Evolutionary conservation across 2,329 filamentous ascomycete species (phyloP).

Genomic region (Rachicladosporium sp.): DNA sequence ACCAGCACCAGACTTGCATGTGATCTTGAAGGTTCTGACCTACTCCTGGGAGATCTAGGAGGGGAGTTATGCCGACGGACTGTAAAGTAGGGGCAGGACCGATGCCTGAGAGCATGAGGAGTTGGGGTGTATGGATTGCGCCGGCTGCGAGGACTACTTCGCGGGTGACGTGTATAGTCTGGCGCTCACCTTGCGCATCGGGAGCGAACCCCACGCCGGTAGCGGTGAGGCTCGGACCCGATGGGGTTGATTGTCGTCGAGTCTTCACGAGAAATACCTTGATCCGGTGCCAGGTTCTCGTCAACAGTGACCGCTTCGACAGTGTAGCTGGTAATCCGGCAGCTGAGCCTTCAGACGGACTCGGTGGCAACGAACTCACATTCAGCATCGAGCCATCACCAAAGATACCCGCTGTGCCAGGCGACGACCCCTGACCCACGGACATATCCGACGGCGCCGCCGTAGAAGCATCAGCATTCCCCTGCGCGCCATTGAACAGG

Average conservation of each 20-base stretch:
- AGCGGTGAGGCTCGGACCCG: constrained; percentile 5
- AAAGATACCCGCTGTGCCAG: constrained; percentile 10
- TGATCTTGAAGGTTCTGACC: constrained; percentile 54
- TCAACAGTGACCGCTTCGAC: too few relatives aligned
- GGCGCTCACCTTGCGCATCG: constrained; percentile 8
- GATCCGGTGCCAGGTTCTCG: too few relatives aligned
- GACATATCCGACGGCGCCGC: constrained; percentile 4
- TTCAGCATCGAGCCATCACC: constrained; percentile 9
- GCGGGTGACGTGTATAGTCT: constrained; percentile 13
- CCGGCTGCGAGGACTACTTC: constrained; percentile 21
- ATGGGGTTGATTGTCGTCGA: not conserved
- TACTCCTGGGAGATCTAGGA: constrained; percentile 48
- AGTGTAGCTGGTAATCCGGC: too few relatives aligned
- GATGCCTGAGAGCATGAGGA: constrained; percentile 37
- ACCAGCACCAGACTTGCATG: constrained; percentile 14
- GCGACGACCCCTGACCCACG: constrained; percentile 10
- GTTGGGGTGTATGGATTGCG: constrained; percentile 18
- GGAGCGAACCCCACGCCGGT: constrained; percentile 15
- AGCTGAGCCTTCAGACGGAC: not conserved
- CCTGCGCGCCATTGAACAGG: constrained; percentile 14
- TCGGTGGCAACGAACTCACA: constrained; percentile 1
- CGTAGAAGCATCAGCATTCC: constrained; percentile 8
- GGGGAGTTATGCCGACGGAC: constrained; percentile 32
- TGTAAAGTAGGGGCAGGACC: constrained; percentile 42
- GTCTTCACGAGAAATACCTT: not conserved